These are phyloP conservation scores for Pisolithus thermaeus DNA, from an alignment of 1,284 basidiomycete genomes.

Conservation along the genomic window DNA sequence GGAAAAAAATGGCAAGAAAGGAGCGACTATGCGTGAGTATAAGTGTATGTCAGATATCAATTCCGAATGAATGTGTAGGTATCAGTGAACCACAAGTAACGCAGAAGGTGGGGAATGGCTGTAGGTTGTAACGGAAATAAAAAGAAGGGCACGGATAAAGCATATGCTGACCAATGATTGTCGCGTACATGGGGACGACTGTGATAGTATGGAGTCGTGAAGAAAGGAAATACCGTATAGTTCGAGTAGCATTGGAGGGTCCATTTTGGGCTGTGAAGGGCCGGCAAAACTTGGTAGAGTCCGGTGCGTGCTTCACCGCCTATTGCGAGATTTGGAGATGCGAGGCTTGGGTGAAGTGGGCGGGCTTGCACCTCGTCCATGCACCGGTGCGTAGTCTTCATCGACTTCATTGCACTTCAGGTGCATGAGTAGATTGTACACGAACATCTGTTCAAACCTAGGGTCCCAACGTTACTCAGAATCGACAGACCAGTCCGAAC, in stretches of 20 bases:
- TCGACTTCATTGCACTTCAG: constrained; percentile 73
- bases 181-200: not conserved
- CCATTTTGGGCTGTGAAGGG: not conserved
- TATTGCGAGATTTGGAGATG: constrained; percentile 29
- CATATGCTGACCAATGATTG: not conserved
- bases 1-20: too few relatives aligned
- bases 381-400: constrained; percentile 66
- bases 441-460: constrained; percentile 84
- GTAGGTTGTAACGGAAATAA: not conserved
- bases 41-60: not conserved
- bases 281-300: not conserved
- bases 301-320: constrained; percentile 15
- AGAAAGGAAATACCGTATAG: not conserved
- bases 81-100: not conserved
- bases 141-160: not conserved
- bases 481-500: not conserved
- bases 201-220: not conserved
- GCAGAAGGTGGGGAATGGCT: not conserved
- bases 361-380: constrained; percentile 61
- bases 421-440: constrained; percentile 76
- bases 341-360: constrained; percentile 27
- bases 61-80: constrained; percentile 1
- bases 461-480: not conserved
- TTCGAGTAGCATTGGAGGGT: not conserved
- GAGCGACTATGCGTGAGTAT: too few relatives aligned